Percentiles rank a stretch among this genome's conserved stretches.
These are phyloP conservation scores for Dryas alaskensis DNA, from an alignment of 306 rosid species.

Conservation along the genomic window DNA sequence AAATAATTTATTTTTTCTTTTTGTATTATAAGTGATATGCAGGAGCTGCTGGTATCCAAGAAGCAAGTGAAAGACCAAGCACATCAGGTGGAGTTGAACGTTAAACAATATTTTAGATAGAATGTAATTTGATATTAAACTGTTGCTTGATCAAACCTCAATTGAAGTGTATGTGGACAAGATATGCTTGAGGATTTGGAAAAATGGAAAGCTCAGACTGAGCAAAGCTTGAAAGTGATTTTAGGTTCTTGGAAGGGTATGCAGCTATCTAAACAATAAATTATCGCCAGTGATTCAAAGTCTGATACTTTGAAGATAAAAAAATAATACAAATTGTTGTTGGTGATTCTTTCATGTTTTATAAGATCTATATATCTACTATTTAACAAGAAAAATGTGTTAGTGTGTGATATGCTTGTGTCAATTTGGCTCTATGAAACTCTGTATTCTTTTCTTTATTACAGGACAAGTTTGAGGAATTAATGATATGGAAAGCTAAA, in stretches of 20 bases:
- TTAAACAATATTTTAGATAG: slow-evolving; percentile 26
- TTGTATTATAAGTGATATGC: slow-evolving; percentile 62
- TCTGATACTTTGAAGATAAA: neutral
- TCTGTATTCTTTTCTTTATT: slow-evolving; percentile 7
- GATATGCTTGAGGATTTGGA: slow-evolving; percentile 51
- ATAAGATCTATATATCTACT: neutral
- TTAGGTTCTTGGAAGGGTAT: slow-evolving; percentile 59
- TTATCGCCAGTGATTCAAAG: slow-evolving; percentile 1
- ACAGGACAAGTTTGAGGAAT: slow-evolving; percentile 65
- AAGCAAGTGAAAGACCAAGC: slow-evolving; percentile 42
- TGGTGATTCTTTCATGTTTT: neutral
- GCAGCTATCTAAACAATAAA: slow-evolving; percentile 49
- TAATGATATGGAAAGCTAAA: slow-evolving; percentile 60
- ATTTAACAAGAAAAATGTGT: neutral
- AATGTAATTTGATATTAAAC: slow-evolving; percentile 12
- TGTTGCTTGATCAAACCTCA: slow-evolving; percentile 18
- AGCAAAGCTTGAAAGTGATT: slow-evolving; percentile 49
- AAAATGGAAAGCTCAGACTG: slow-evolving; percentile 59
- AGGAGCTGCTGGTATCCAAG: slow-evolving; percentile 48
- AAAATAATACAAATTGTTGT: neutral
- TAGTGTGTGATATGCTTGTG: neutral
- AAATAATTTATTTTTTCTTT: slow-evolving; percentile 25
- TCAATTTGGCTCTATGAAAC: slow-evolving; percentile 14
- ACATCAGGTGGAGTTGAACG: slow-evolving; percentile 48
- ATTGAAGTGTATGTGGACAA: slow-evolving; percentile 33